Percentiles rank a stretch among this genome's conserved stretches.
Conservation (phyloP, 2,329 filamentous ascomycete genomes). For the Diplodia scrobiculata region DNA sequence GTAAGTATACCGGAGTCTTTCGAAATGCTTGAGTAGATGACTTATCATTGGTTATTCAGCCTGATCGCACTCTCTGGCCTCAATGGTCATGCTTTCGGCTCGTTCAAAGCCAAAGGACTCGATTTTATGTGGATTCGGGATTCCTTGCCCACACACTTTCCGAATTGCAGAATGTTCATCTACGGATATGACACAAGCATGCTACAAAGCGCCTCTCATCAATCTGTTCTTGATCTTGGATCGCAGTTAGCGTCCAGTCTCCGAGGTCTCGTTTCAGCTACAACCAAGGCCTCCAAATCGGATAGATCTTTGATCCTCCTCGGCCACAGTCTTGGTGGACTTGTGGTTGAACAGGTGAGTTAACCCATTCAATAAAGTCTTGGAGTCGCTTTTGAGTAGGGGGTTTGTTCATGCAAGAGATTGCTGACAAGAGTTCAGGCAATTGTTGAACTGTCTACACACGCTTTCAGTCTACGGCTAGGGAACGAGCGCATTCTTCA, state of each 20-base stretch:
- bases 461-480: not conserved
- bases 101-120: constrained; percentile 8
- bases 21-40: not conserved
- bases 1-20: not conserved
- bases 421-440: not conserved
- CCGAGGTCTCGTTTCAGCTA: not conserved
- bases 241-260: not conserved
- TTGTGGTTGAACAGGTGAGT: constrained; percentile 14
- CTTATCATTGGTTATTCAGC: not conserved
- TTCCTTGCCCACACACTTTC: not conserved
- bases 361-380: not conserved
- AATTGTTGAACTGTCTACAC: not conserved
- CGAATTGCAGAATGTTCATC: not conserved
- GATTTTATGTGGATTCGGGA: constrained; percentile 4
- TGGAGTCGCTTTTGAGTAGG: not conserved
- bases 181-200: not conserved
- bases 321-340: not conserved
- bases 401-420: too few relatives aligned
- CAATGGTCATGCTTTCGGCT: constrained; percentile 10
- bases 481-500: not conserved
- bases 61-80: not conserved
- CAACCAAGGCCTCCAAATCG: too few relatives aligned
- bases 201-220: not conserved
- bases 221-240: not conserved
- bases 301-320: not conserved